A percentile compares a stretch with the other conserved stretches of the same genome.
Evolutionary conservation across 768 basidiomycete species (phyloP).

Genomic region (Mycena alexandri): DNA sequence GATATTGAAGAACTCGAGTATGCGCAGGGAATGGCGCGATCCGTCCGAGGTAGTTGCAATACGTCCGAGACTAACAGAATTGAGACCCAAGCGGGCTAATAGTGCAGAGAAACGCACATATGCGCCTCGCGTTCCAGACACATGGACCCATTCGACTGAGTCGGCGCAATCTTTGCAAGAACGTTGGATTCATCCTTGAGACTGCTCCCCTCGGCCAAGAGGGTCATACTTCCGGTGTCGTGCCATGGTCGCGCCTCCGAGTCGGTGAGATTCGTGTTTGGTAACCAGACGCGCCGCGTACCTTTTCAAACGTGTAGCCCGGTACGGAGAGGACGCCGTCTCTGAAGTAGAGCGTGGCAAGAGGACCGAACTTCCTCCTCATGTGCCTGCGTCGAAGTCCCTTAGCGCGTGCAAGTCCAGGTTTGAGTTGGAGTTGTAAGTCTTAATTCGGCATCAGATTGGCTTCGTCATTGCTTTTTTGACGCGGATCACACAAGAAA

Average conservation of each 20-base stretch:
- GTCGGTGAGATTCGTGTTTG: conserved; percentile 16
- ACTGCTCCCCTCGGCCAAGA: conserved; percentile 75
- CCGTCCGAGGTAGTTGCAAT: conserved; percentile 64
- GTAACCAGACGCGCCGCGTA: conserved; percentile 41
- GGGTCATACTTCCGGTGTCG: conserved; percentile 80
- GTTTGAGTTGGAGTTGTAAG: too few relatives aligned
- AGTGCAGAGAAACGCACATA: conserved; percentile 59
- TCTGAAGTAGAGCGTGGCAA: conserved; percentile 70
- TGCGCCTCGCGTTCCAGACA: conserved; percentile 80
- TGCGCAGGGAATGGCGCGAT: conserved; percentile 64
- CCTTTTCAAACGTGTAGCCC: conserved; percentile 80
- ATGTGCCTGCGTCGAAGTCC: neutral
- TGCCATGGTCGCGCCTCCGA: conserved; percentile 73
- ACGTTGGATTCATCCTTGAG: conserved; percentile 78
- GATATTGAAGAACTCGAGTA: conserved; percentile 77
- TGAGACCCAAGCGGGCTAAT: neutral
- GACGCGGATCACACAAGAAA: conserved; percentile 1
- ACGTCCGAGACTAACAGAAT: conserved; percentile 58
- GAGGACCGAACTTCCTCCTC: conserved; percentile 57
- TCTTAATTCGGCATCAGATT: too few relatives aligned
- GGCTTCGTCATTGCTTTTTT: neutral
- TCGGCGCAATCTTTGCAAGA: conserved; percentile 79
- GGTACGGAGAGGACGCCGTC: conserved; percentile 74
- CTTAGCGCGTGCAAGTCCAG: too few relatives aligned
- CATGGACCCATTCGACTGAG: conserved; percentile 79